Evolutionary conservation across 1,284 basidiomycete genomes (phyloP), one percentile per base, ranked within the genome.

Genomic region (Salmacisia buchloeana): DNA sequence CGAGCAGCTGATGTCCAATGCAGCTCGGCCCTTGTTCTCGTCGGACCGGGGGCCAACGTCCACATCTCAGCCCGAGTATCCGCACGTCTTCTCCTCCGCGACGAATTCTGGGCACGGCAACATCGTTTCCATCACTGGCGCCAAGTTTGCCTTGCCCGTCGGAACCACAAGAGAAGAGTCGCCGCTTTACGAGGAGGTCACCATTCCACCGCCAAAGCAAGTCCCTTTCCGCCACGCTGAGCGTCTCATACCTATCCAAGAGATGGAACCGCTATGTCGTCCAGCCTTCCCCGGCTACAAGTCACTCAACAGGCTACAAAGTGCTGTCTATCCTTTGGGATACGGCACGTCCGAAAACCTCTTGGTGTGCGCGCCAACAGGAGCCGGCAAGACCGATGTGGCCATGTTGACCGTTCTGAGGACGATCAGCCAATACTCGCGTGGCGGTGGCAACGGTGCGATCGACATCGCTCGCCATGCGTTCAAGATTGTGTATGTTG

Each of bases 401-500:
- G 96, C 96, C 0, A 92, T 98, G 88, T 84, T 99, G 75, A 85
- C 91, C 1, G 90, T 99, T 64, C 84, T 98, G 59, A 89, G 93
- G 25, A 90, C 94, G 23, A 83, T 98, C 59, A 84, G 87, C 62
- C 91, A 90, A 73, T 86, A 91, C 79, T 83, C 86, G 77, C 49
- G 49, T 13, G 12, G 29, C 15, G 7, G 29, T 15, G 79, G 83
- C n/a, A 85, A 91, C 66, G 82, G 85, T 3, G 66, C 63, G 7
- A 61, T 77, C 49, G 68, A 70, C 35, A 75, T 79, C 46, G 63
- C 61, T 46, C 63, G 62, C 29, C 67, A 74, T 58, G 75, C 80
- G 34, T 98, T 97, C 84, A 98, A 99, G 81, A 88, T 99, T 64
- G 92, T 99, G 62, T 99, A 99, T 75, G 96, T 99, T 36, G 96